These are phyloP conservation scores for Clitocybe nebularis DNA, from an alignment of 1,284 basidiomycete genomes.

Conservation along the genomic window DNA sequence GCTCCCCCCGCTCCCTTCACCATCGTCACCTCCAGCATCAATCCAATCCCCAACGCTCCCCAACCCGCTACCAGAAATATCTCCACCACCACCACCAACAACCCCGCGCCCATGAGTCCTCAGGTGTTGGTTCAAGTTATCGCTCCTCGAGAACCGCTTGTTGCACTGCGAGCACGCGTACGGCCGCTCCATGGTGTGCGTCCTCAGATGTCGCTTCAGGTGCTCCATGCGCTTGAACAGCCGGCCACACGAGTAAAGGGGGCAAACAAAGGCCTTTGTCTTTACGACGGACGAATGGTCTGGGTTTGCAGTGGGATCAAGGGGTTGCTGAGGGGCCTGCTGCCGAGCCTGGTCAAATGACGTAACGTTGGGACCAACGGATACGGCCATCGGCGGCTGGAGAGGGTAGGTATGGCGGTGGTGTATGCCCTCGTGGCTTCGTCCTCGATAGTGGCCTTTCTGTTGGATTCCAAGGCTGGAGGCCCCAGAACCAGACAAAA, in stretches of 20 bases:
- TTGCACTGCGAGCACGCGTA: slow-evolving; percentile 70
- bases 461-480: slow-evolving; percentile 3
- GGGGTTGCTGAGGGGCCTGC: slow-evolving; percentile 6
- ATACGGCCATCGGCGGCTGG: slow-evolving; percentile 7
- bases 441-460: slow-evolving; percentile 14
- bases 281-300: slow-evolving; percentile 22
- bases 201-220: slow-evolving; percentile 80
- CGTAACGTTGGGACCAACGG: slow-evolving; percentile 9
- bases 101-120: slow-evolving; percentile 65
- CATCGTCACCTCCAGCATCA: slow-evolving; percentile 14
- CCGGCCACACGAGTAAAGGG: slow-evolving; percentile 74
- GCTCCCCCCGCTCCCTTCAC: slow-evolving; percentile 9
- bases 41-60: slow-evolving; percentile 19
- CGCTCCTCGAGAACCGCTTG: slow-evolving; percentile 80
- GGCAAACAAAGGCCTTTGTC: slow-evolving; percentile 73
- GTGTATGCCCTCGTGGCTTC: slow-evolving; percentile 20
- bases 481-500: slow-evolving; percentile 2
- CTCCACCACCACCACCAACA: slow-evolving; percentile 18
- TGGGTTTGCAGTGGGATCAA: no score
- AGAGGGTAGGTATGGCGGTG: slow-evolving; percentile 22
- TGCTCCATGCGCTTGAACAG: slow-evolving; percentile 90
- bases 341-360: slow-evolving; percentile 11
- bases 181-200: slow-evolving; percentile 87
- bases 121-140: slow-evolving; percentile 81
- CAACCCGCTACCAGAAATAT: slow-evolving; percentile 11